Evolutionary conservation across 345 rosid genomes (phyloP).

Genomic region (Hirschfeldia incana): DNA sequence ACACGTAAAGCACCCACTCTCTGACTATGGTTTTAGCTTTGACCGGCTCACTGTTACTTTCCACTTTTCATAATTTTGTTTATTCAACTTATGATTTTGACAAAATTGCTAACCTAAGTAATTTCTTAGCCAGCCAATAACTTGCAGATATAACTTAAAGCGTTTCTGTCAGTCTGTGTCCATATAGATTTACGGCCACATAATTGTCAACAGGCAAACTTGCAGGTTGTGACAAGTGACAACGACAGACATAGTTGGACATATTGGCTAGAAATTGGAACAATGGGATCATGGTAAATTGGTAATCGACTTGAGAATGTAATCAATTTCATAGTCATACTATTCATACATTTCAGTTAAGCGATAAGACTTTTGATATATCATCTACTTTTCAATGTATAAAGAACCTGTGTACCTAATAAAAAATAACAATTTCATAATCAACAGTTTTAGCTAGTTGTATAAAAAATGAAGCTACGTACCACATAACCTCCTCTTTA

Average conservation of each 20-base stretch:
- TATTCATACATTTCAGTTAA: background rate
- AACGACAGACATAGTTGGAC: background rate
- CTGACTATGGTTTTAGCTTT: constrained; percentile 9
- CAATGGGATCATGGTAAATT: background rate
- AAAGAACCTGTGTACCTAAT: background rate
- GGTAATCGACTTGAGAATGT: background rate
- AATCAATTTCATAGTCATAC: background rate
- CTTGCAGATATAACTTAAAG: background rate
- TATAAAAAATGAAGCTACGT: background rate
- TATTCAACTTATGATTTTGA: constrained; percentile 13
- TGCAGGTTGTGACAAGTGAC: background rate
- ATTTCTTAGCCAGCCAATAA: constrained; percentile 16
- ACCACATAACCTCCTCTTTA: background rate
- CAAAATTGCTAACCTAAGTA: background rate
- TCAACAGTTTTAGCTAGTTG: background rate
- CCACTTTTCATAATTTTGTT: background rate
- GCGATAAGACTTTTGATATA: background rate
- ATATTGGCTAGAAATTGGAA: background rate
- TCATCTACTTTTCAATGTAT: background rate
- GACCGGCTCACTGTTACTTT: constrained; percentile 17
- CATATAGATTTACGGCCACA: constrained; percentile 3
- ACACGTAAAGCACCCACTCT: constrained; percentile 16
- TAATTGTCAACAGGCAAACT: background rate
- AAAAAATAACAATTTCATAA: background rate
- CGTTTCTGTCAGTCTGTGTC: constrained; percentile 12